Base-by-base conservation (phyloP, 164 flowering plant genomes). In the Cinnamomum chago region DNA sequence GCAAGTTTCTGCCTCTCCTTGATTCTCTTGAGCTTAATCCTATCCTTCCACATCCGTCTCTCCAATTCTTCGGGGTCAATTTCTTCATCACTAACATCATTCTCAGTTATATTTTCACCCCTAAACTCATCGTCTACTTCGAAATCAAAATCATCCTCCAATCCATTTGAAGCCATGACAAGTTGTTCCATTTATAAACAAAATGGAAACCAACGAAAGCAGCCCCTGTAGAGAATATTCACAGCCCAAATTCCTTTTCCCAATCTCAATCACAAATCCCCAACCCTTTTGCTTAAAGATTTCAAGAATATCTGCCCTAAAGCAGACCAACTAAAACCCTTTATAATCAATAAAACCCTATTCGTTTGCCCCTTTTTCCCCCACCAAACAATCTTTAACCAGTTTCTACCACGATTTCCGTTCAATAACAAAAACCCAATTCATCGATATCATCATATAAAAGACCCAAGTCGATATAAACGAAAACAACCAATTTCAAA, bases 61-160 rank as follows among this genome's bases (percentile, higher is more conserved):
- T 85, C 84, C 74, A 85, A 69, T 4, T 85, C 85, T 22, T 81
- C 85, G 0, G 82, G 77, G 20, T 83, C 83, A 74, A 85, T 83
- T 68, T 85, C 87, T 62, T 85, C 87, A 72, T 85, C 87, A 70
- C 85, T 84, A 3, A 84, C 85, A 73, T 84, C 83, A 66, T 84
- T 79, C 65, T 81, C 86, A 3, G 70, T 79, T 50, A 75, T 30
- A 50, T 78, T 79, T 17, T 78, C 78, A 71, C 75, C 58, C 72
- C 84, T 76, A 7, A 73, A 50, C 20, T 79, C 83, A 28, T 84
- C 86, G 15, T 14, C 60, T n/a, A 66, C 80, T 62, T 82, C 85
- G 58, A 82, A 68, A 75, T 82, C 83, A 40, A 78, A 82, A 62
- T 72, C 77, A 55, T 75, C 76, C 3, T 73, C 78, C 47, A 77